phyloP scores from a whole-genome alignment of 192 early-diverging fungal genomes.

The Backusella mclennaniae region DNA sequence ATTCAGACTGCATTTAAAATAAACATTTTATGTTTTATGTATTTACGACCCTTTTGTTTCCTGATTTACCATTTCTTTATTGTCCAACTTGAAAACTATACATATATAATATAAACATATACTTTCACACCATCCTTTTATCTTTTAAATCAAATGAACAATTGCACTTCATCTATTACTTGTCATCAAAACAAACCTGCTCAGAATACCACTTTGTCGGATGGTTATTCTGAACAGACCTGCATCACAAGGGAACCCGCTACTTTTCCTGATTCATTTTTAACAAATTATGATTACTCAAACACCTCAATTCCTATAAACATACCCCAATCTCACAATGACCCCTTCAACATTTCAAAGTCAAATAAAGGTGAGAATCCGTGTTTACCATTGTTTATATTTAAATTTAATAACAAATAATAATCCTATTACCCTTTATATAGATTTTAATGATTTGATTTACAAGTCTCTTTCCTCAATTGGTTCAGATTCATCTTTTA shows the following conservation, averaged over 20 bases:
- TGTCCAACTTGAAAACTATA: background rate
- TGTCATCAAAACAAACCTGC: background rate
- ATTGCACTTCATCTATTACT: background rate
- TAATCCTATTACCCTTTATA: background rate
- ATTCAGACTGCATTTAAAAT: slow-evolving; percentile 1
- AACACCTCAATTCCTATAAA: background rate
- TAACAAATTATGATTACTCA: background rate
- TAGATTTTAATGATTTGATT: background rate
- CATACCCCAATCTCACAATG: background rate
- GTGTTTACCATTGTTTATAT: background rate
- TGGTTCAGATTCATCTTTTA: background rate
- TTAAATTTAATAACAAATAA: background rate
- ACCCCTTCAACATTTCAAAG: background rate
- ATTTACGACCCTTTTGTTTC: background rate
- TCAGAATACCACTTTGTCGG: background rate
- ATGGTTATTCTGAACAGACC: background rate
- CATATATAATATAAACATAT: background rate
- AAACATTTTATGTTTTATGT: background rate
- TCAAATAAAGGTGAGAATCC: background rate
- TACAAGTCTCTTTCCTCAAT: background rate
- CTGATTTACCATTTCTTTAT: background rate
- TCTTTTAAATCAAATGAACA: background rate
- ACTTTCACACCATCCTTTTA: background rate
- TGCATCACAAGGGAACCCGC: background rate
- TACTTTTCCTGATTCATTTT: background rate